A percentile compares a stretch with the other conserved stretches of the same genome.
Conservation (phyloP, 1,284 basidiomycete species). For the Ustilago loliicola region DNA sequence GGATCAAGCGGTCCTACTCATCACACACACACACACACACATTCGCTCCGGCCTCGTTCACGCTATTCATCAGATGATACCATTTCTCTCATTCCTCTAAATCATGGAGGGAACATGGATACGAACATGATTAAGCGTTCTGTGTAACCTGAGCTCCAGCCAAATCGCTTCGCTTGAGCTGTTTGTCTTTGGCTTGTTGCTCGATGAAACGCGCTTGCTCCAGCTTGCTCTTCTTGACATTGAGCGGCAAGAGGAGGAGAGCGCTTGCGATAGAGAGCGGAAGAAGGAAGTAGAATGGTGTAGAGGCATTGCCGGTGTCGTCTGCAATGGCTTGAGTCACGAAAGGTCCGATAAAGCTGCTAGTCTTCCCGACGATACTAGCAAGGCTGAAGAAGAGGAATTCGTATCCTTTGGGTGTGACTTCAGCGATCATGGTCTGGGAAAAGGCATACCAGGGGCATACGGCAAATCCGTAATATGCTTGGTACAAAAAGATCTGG, state of each 20-base stretch:
- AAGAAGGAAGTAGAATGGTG: slow-evolving; percentile 86
- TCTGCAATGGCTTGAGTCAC: slow-evolving; percentile 74
- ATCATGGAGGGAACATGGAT: not conserved
- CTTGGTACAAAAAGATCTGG: slow-evolving; percentile 18
- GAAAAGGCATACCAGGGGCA: slow-evolving; percentile 88
- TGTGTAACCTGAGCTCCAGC: not conserved
- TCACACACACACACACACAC: not conserved
- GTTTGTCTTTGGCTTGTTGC: slow-evolving; percentile 36
- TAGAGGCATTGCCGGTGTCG: slow-evolving; percentile 79
- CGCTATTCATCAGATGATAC: not conserved
- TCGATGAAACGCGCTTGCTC: slow-evolving; percentile 73
- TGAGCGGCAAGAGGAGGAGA: slow-evolving; percentile 81
- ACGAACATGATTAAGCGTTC: not conserved
- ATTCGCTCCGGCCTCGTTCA: not conserved
- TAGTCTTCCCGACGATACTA: slow-evolving; percentile 75
- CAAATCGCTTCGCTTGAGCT: slow-evolving; percentile 7
- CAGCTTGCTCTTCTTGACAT: slow-evolving; percentile 75
- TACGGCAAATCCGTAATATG: slow-evolving; percentile 75
- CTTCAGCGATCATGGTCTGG: slow-evolving; percentile 87
- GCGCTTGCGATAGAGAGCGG: slow-evolving; percentile 78
- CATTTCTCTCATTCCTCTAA: not conserved
- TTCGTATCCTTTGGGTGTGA: slow-evolving; percentile 76
- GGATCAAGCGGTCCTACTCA: slow-evolving; percentile 1
- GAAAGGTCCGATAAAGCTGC: slow-evolving; percentile 80
- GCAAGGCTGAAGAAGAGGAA: slow-evolving; percentile 84